These are phyloP conservation scores for Fonsecaea multimorphosa DNA, from an alignment of 2,329 filamentous ascomycete genomes.

Conservation along the genomic window DNA sequence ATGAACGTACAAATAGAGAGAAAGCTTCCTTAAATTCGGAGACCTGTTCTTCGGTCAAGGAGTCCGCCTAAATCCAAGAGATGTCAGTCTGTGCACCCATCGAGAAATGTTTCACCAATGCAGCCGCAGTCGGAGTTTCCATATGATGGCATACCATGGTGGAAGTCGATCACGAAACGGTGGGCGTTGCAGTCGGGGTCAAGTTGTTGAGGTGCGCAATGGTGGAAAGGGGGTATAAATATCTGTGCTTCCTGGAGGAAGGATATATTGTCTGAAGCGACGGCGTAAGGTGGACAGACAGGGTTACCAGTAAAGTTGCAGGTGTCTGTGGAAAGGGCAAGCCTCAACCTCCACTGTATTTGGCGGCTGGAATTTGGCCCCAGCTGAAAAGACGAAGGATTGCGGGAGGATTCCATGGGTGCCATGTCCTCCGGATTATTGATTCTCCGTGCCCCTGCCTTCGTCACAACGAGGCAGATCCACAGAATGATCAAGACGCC, in stretches of 20 bases:
- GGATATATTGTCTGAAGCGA: constrained; percentile 13
- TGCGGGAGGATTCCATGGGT: background rate
- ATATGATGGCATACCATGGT: constrained; percentile 28
- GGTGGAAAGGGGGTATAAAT: constrained; percentile 3
- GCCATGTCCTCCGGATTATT: constrained; percentile 10
- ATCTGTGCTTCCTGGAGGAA: background rate
- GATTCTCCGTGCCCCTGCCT: constrained; percentile 18
- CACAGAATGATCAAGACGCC: background rate
- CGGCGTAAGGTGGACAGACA: constrained; percentile 12
- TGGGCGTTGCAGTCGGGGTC: background rate
- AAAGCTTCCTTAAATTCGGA: constrained; percentile 99
- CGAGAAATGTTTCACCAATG: constrained; percentile 25
- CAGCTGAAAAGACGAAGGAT: constrained; percentile 14
- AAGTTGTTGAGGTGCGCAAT: constrained; percentile 2
- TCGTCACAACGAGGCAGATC: constrained; percentile 3
- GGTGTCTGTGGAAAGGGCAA: constrained; percentile 4
- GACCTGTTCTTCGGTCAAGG: constrained; percentile 99
- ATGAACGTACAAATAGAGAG: constrained; percentile 91
- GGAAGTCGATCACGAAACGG: constrained; percentile 7
- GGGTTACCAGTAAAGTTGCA: constrained; percentile 3
- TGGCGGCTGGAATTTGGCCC: constrained; percentile 7
- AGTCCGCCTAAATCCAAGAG: constrained; percentile 75
- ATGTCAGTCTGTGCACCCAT: constrained; percentile 22
- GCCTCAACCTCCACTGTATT: constrained; percentile 11
- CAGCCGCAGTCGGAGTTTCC: constrained; percentile 15